phyloP scores from a whole-genome alignment of 768 basidiomycete species.

The Sistotremastrum suecicum region DNA sequence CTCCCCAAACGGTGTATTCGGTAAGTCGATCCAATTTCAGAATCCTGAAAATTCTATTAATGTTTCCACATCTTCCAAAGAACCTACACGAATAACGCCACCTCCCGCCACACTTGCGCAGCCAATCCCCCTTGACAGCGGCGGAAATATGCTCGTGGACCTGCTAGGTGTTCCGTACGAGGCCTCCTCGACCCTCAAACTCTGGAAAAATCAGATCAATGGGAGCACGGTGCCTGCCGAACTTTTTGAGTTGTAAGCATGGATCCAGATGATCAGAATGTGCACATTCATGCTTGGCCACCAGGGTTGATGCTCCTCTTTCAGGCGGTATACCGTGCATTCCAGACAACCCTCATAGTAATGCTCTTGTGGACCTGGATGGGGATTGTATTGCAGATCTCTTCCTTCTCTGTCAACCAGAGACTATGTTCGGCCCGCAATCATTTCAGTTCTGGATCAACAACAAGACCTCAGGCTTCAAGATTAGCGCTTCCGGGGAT shows the following conservation, averaged over 20 bases:
- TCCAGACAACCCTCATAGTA: conserved; percentile 83
- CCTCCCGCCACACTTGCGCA: conserved; percentile 60
- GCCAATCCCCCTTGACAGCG: conserved; percentile 74
- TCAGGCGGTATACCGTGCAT: conserved; percentile 43
- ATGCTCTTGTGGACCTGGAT: conserved; percentile 85
- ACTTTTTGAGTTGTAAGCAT: conserved; percentile 54
- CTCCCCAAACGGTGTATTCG: conserved; percentile 44
- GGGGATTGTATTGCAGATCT: conserved; percentile 97
- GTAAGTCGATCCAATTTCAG: conserved; percentile 20
- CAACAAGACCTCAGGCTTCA: conserved; percentile 62
- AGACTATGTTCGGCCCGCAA: conserved; percentile 27
- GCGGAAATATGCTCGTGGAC: conserved; percentile 84
- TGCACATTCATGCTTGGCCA: background rate
- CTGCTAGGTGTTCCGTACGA: conserved; percentile 53
- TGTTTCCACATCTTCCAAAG: background rate
- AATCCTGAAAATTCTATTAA: too few relatives aligned
- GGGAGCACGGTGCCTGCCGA: conserved; percentile 32
- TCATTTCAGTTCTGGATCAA: conserved; percentile 91
- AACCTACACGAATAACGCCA: background rate
- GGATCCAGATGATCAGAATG: conserved; percentile 1
- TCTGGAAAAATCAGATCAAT: conserved; percentile 79
- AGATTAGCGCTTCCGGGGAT: conserved; percentile 45
- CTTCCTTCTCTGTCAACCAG: conserved; percentile 75
- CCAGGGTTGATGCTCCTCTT: too few relatives aligned
- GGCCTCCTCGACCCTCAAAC: conserved; percentile 29